Evolutionary conservation across 495 filamentous ascomycete genomes (phyloP).

Genomic region (Apiosordaria backusii): DNA sequence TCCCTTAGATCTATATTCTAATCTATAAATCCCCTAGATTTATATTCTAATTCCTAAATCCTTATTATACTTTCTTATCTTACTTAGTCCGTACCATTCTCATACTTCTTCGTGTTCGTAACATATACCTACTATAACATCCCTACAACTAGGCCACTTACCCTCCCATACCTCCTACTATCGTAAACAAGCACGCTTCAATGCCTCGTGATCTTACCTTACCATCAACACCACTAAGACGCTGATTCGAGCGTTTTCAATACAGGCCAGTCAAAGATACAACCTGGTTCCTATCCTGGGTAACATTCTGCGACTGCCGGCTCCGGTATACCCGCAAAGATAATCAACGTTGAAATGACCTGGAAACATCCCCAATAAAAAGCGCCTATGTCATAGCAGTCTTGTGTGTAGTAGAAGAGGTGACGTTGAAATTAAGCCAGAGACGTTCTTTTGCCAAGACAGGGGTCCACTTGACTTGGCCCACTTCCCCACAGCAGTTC

Average conservation of each 20-base stretch:
- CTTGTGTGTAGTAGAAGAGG: background rate
- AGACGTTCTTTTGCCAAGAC: conserved; percentile 1
- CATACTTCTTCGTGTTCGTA: no score
- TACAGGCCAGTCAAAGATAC: background rate
- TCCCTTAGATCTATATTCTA: no score
- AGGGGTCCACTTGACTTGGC: background rate
- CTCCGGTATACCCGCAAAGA: background rate
- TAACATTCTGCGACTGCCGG: background rate
- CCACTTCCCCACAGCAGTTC: conserved; percentile 4
- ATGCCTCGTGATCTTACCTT: no score
- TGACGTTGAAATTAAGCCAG: conserved; percentile 8
- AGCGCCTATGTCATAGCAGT: no score
- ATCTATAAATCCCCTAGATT: no score
- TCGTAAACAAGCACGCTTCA: no score
- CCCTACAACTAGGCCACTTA: no score
- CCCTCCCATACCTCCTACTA: no score
- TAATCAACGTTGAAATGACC: background rate
- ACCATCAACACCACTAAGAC: background rate
- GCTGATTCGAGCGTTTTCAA: background rate
- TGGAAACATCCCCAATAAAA: background rate
- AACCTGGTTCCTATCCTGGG: background rate
- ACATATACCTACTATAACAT: no score
- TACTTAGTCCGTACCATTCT: no score
- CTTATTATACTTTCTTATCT: no score
- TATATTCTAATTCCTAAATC: no score